These are phyloP conservation scores for Didymella sp. DNA, from an alignment of 2,329 filamentous ascomycete genomes.

Conservation along the genomic window DNA sequence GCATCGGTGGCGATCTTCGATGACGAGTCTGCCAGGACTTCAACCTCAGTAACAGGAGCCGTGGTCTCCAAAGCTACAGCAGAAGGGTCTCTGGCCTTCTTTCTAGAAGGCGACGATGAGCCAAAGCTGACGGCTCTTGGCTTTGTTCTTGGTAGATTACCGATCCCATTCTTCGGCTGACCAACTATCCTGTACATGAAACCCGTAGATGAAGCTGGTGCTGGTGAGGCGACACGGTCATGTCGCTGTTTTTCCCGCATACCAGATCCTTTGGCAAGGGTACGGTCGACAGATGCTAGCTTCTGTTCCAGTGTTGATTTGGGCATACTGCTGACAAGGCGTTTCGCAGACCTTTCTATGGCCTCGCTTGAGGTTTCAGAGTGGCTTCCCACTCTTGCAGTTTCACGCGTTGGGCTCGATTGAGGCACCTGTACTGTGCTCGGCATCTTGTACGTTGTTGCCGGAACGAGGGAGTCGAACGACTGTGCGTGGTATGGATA, in stretches of 20 bases:
- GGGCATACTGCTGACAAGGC: constrained; percentile 3
- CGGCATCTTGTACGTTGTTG: constrained; percentile 13
- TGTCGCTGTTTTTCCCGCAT: constrained; percentile 11
- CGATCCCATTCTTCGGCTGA: constrained; percentile 15
- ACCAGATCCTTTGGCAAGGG: background rate
- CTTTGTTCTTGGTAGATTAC: constrained; percentile 21
- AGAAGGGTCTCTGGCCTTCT: background rate
- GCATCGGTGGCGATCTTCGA: background rate
- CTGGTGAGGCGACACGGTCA: constrained; percentile 32
- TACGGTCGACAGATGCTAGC: background rate
- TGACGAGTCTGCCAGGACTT: background rate
- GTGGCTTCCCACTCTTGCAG: background rate
- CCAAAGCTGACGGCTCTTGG: constrained; percentile 35
- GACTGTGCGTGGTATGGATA: constrained; percentile 1
- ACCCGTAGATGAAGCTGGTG: constrained; percentile 33
- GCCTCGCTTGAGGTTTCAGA: background rate
- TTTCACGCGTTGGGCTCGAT: background rate
- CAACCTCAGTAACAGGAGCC: background rate
- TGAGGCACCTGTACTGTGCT: constrained; percentile 14
- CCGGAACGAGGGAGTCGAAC: constrained; percentile 16
- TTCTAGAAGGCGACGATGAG: constrained; percentile 26
- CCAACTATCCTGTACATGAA: constrained; percentile 37
- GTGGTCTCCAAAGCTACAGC: background rate
- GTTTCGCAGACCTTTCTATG: constrained; percentile 22
- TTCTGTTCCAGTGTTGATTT: background rate